Percentiles rank a stretch among this genome's conserved stretches.
Conservation (phyloP, 495 filamentous ascomycete species). For the Hyaloscypha finlandica region DNA sequence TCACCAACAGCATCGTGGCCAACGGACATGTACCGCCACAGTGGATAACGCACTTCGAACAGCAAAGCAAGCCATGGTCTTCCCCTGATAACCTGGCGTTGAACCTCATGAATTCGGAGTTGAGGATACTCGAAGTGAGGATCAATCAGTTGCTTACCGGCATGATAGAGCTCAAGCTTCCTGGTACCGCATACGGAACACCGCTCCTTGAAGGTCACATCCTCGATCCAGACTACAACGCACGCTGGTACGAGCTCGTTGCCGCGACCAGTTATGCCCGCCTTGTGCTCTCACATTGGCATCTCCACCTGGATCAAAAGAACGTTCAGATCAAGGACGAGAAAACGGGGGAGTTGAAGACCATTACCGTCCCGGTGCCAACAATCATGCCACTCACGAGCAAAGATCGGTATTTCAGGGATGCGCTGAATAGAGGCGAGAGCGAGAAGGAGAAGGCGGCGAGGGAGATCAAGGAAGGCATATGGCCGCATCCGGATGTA, state of each 20-base stretch:
- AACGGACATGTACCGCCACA: background rate
- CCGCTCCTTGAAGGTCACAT: background rate
- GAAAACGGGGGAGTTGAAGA: background rate
- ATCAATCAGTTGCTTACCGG: background rate
- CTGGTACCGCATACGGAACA: background rate
- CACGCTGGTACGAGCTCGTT: background rate
- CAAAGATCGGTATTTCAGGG: background rate
- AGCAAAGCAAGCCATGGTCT: background rate
- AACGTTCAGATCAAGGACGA: background rate
- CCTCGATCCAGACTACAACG: background rate
- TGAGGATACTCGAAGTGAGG: background rate
- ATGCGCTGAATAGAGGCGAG: background rate
- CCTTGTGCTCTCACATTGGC: background rate
- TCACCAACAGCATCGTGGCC: conserved; percentile 1
- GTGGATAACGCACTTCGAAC: background rate
- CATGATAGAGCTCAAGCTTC: background rate
- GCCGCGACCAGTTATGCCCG: background rate
- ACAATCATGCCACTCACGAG: background rate
- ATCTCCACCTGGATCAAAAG: background rate
- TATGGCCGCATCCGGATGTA: background rate
- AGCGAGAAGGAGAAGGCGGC: background rate
- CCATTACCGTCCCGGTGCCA: background rate
- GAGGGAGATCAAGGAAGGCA: background rate
- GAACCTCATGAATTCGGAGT: background rate
- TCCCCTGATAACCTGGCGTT: background rate